Evolutionary conservation across 106 monocot genomes (phyloP).

Genomic region (Allium cepa): DNA sequence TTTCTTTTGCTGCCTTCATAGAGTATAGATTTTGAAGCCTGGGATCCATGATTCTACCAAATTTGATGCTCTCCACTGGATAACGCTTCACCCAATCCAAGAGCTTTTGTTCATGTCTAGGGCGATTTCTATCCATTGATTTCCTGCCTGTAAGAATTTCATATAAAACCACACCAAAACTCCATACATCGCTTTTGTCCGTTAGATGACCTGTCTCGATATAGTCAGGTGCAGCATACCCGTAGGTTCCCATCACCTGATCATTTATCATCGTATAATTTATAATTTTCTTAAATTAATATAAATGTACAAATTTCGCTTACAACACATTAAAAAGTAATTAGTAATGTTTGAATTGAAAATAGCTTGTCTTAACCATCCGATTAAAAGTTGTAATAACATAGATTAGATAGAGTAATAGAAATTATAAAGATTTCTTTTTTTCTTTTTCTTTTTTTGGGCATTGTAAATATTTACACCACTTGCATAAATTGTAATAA

Average conservation of each 20-base stretch:
- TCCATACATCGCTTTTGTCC: conserved; percentile 67
- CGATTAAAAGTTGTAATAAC: too few relatives aligned
- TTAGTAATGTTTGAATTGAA: too few relatives aligned
- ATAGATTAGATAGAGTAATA: too few relatives aligned
- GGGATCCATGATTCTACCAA: conserved; percentile 43
- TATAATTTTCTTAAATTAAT: too few relatives aligned
- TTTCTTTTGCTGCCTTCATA: conserved; percentile 20
- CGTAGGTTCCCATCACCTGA: conserved; percentile 66
- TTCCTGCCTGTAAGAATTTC: conserved; percentile 58
- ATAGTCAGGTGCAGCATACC: conserved; percentile 77
- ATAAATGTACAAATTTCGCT: too few relatives aligned
- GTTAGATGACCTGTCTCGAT: conserved; percentile 69
- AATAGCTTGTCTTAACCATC: too few relatives aligned
- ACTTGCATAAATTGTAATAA: too few relatives aligned
- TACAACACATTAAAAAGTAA: too few relatives aligned
- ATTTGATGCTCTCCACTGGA: conserved; percentile 31
- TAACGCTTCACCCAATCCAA: conserved; percentile 58
- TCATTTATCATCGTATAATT: neutral
- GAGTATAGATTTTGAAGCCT: conserved; percentile 36
- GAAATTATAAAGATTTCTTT: too few relatives aligned
- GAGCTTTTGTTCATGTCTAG: conserved; percentile 45
- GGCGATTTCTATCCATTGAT: conserved; percentile 41
- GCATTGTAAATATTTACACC: too few relatives aligned
- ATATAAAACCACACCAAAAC: conserved; percentile 65
- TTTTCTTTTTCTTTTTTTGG: too few relatives aligned